phyloP scores from a whole-genome alignment of 805 yeast species.

The Kodamaea fukazawae region DNA sequence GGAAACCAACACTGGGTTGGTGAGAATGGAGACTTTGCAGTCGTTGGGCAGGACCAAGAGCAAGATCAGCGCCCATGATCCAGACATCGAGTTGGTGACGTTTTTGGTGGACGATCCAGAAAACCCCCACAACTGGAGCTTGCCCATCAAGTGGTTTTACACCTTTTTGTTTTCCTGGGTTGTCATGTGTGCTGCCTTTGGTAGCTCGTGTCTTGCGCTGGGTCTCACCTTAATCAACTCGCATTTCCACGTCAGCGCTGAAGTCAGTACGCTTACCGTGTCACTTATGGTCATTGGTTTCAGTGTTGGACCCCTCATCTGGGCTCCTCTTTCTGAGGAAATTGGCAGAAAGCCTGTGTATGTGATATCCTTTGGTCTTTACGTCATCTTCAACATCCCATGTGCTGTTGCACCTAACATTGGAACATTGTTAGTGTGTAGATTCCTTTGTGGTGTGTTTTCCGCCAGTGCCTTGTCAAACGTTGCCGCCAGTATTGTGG shows the following conservation, averaged over 20 bases:
- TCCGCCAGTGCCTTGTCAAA: constrained; percentile 78
- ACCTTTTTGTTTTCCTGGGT: constrained; percentile 66
- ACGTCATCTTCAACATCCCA: constrained; percentile 79
- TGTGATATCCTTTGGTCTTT: constrained; percentile 68
- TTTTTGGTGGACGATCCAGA: constrained; percentile 77
- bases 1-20: constrained; percentile 87
- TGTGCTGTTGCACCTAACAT: constrained; percentile 82
- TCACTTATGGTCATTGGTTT: constrained; percentile 90
- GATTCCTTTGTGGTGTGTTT: constrained; percentile 86
- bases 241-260: constrained; percentile 65
- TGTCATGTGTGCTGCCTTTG: constrained; percentile 89
- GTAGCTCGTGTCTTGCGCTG: constrained; percentile 88
- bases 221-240: constrained; percentile 69
- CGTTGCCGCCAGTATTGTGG: constrained; percentile 91
- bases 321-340: constrained; percentile 88
- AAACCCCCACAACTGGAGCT: constrained; percentile 86
- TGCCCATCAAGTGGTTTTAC: constrained; percentile 54
- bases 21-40: constrained; percentile 71
- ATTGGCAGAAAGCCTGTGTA: constrained; percentile 86
- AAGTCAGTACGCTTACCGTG: constrained; percentile 76
- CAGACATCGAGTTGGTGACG: constrained; percentile 81
- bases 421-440: constrained; percentile 74
- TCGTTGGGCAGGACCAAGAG: constrained; percentile 53
- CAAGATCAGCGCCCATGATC: constrained; percentile 43
- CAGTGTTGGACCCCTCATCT: constrained; percentile 78